Base-by-base conservation (phyloP, 192 early-diverging fungal genomes). In the Coemansia umbellata region DNA sequence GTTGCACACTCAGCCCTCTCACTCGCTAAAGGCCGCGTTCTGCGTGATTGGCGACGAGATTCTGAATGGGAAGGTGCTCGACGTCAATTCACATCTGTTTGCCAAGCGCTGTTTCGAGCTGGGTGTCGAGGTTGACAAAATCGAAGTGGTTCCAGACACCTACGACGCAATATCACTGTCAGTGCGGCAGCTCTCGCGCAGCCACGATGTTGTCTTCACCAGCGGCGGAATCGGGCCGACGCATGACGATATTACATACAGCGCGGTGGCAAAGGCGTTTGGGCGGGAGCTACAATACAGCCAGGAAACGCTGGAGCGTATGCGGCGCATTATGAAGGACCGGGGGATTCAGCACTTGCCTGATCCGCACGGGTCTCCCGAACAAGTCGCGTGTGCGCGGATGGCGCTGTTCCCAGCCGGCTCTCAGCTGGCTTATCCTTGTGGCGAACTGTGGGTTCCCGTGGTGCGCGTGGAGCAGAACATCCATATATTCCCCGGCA, bases 41-140 rank as follows among this genome's bases (percentile, higher is more conserved):
- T 82, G 80, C 47, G 78, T 84, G 14, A 89, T 89, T 32, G 87
- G 88, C 28, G 85, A 88, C 70, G 87, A 88, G 48, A 82, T 90
- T 27, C 78, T 90, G 15, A 82, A 74, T 54, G 88, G 88, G 23
- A 87, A 85, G 47, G 84, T 81, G 3, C 75, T 57, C 9, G 88
- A 90, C 68, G 60, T 74, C 19, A 90, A 90, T 67, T 67, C 81
- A 2, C 42, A 64, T 27, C 72, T 50, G 19, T 63, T 87, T 56
- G 88, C 87, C 7, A 65, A 72, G 37, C 69, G 66, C 39, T 78
- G 81, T 48, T 91, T 88, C 47, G 58, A 71, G 33, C 57, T 78
- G 1, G 88, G 88, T 30, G 65, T 89, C 2, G 66, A 73, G 22
- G 58, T 89, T 17, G 63, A 74, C 23, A 60, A 74, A 18, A 76